Percentiles rank a stretch among this genome's conserved stretches.
Conservation (phyloP, 306 rosid species). For the Prosopis cineraria region DNA sequence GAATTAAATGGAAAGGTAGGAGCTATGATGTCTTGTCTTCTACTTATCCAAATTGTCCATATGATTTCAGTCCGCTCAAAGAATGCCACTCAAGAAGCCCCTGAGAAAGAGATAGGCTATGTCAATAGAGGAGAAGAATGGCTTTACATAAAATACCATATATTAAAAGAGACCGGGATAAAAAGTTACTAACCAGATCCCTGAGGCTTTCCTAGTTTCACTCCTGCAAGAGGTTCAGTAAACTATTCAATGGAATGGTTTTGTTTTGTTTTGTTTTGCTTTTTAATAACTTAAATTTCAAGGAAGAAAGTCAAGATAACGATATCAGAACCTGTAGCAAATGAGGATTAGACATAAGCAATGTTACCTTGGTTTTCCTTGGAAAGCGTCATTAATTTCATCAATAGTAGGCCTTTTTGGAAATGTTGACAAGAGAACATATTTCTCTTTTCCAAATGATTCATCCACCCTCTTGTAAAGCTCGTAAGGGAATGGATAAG, state of each 20-base stretch:
- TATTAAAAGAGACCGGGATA: background rate
- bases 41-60: conserved; percentile 4
- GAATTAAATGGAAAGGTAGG: background rate
- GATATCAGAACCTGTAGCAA: background rate
- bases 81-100: conserved; percentile 63
- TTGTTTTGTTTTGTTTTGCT: background rate
- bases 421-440: conserved; percentile 60
- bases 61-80: conserved; percentile 37
- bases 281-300: conserved; percentile 15
- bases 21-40: background rate
- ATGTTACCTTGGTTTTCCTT: conserved; percentile 71
- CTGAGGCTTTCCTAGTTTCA: conserved; percentile 48
- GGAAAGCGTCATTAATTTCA: conserved; percentile 71
- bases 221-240: conserved; percentile 49
- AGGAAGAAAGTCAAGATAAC: background rate
- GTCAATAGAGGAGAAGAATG: conserved; percentile 2
- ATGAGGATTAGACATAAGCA: background rate
- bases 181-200: conserved; percentile 65
- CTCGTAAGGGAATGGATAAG: conserved; percentile 71
- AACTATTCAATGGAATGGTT: background rate
- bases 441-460: conserved; percentile 68
- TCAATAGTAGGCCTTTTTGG: conserved; percentile 56
- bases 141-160: background rate
- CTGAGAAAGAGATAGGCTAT: conserved; percentile 39
- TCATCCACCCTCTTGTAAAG: conserved; percentile 89